These are phyloP conservation scores for Hypoxylon sp. DNA, from an alignment of 2,329 filamentous ascomycete species.

Conservation along the genomic window DNA sequence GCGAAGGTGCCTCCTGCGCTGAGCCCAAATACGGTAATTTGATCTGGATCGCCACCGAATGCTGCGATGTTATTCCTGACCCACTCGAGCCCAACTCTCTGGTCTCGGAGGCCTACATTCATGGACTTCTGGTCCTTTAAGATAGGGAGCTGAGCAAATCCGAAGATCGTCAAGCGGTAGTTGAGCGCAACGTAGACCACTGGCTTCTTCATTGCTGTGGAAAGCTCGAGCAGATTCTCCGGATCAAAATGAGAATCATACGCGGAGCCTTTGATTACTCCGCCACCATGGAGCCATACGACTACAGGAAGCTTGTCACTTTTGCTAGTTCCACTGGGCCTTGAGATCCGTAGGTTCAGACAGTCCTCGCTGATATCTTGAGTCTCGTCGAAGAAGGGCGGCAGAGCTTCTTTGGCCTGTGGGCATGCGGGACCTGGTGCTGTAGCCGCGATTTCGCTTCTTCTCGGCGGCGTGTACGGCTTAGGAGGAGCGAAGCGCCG, in stretches of 20 bases:
- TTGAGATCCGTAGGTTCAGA: slow-evolving; percentile 47
- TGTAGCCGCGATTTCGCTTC: slow-evolving; percentile 45
- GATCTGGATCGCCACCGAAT: slow-evolving; percentile 49
- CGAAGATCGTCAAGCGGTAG: slow-evolving; percentile 52
- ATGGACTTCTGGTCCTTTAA: slow-evolving; percentile 49
- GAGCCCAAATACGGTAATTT: slow-evolving; percentile 44
- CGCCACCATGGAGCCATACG: slow-evolving; percentile 47
- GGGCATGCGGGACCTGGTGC: slow-evolving; percentile 49
- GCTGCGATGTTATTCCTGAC: slow-evolving; percentile 49
- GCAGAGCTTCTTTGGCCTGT: slow-evolving; percentile 44
- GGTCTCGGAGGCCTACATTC: slow-evolving; percentile 49
- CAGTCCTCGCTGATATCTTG: slow-evolving; percentile 49
- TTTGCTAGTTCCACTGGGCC: slow-evolving; percentile 41
- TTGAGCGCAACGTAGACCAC: slow-evolving; percentile 49
- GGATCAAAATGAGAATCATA: slow-evolving; percentile 49
- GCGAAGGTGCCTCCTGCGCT: slow-evolving; percentile 45
- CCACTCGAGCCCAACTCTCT: slow-evolving; percentile 48
- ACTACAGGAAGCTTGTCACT: slow-evolving; percentile 47
- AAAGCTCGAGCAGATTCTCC: slow-evolving; percentile 41
- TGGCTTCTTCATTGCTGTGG: slow-evolving; percentile 40
- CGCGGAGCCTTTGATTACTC: slow-evolving; percentile 48
- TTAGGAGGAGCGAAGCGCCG: slow-evolving; percentile 50
- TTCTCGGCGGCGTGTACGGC: slow-evolving; percentile 42
- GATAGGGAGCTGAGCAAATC: slow-evolving; percentile 47
- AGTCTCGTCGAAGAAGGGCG: slow-evolving; percentile 47